Percentiles rank a stretch among this genome's conserved stretches.
Evolutionary conservation across 306 rosid species (phyloP).

Genomic region (Hippophae gyantsensis): DNA sequence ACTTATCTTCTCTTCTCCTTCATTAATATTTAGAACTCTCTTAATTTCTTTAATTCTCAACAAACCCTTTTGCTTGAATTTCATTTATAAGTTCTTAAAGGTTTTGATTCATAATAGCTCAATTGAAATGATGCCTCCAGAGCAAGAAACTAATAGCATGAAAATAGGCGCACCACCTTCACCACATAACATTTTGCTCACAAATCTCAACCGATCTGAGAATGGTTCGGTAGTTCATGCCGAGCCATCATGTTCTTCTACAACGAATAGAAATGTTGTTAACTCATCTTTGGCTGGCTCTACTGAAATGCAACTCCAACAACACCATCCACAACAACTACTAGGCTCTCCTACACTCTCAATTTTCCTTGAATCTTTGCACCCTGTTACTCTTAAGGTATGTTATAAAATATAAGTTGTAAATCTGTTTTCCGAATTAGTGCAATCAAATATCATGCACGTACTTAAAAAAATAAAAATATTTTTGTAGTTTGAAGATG

Average conservation of each 20-base stretch:
- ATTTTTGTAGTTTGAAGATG: constrained; percentile 62
- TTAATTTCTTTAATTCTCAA: no score
- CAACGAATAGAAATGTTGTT: not conserved
- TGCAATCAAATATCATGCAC: not conserved
- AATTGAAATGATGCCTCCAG: constrained; percentile 62
- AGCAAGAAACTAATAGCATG: constrained; percentile 45
- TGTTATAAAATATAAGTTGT: not conserved
- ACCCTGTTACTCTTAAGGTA: constrained; percentile 64
- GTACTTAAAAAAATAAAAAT: not conserved
- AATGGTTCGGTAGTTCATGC: constrained; percentile 35
- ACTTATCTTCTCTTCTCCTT: no score
- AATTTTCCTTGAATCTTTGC: constrained; percentile 44
- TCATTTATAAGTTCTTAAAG: no score
- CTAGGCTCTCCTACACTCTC: constrained; percentile 18
- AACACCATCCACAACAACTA: constrained; percentile 13
- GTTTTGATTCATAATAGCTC: no score
- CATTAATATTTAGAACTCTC: no score
- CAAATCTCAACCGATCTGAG: constrained; percentile 26
- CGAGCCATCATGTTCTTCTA: constrained; percentile 24
- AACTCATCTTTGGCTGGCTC: constrained; percentile 25
- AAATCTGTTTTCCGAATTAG: no score
- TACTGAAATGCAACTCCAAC: not conserved
- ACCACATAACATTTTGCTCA: constrained; percentile 15
- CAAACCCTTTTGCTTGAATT: no score
- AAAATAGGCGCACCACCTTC: constrained; percentile 17